A percentile compares a stretch with the other conserved stretches of the same genome.
These are phyloP conservation scores for Brassica rapa DNA, from an alignment of 345 rosid species.

Conservation along the genomic window DNA sequence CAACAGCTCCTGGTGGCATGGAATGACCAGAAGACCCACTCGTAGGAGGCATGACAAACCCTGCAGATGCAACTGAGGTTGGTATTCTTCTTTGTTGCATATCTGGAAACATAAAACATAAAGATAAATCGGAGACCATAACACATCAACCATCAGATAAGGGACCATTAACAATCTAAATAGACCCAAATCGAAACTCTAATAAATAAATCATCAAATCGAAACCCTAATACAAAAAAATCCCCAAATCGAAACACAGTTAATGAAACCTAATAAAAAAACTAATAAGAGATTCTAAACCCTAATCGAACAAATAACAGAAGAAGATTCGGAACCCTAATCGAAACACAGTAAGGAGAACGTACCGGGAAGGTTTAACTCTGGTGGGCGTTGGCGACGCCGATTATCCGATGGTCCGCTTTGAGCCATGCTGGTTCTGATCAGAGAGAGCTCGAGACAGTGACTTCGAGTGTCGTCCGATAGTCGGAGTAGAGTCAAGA, in stretches of 20 bases:
- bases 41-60: background rate
- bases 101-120: background rate
- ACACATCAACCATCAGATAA: background rate
- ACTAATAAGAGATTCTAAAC: background rate
- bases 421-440: background rate
- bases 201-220: too few species aligned
- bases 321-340: background rate
- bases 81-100: background rate
- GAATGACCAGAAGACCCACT: too few species aligned
- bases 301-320: background rate
- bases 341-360: background rate
- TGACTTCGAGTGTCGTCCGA: background rate
- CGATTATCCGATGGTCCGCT: background rate
- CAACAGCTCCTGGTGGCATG: too few species aligned
- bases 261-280: background rate
- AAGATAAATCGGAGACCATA: background rate
- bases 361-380: background rate
- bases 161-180: background rate
- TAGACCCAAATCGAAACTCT: background rate
- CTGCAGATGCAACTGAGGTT: background rate
- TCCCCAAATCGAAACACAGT: background rate
- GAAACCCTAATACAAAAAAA: too few species aligned
- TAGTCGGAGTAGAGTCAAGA: background rate
- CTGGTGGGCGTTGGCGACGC: background rate
- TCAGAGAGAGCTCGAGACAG: background rate